Conservation (phyloP, 169 alveolate genomes). For the Eimeria zaria region DNA sequence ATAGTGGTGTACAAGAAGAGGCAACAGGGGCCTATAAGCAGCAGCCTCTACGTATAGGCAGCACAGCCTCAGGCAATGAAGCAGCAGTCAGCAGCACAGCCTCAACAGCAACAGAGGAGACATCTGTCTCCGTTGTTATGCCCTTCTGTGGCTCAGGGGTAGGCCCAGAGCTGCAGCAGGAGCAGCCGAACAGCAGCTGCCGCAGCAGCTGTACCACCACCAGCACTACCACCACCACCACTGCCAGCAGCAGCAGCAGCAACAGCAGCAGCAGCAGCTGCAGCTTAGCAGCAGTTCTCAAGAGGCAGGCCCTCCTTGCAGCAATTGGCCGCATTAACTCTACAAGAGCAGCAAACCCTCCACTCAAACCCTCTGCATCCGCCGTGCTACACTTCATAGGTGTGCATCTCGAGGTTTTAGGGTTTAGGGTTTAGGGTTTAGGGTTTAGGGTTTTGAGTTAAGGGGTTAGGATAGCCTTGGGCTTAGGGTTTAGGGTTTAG, state of each 20-base stretch:
- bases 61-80: not conserved
- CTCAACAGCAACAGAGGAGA: conserved; percentile 16
- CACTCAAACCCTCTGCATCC: not conserved
- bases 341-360: not conserved
- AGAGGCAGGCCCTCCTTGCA: conserved; percentile 23
- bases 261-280: not conserved
- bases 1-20: not conserved
- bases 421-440: not conserved
- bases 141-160: not conserved
- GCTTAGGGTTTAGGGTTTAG: conserved; percentile 11
- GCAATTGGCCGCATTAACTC: conserved; percentile 28
- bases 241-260: not conserved
- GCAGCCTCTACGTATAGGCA: too few species aligned
- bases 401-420: not conserved
- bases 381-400: conserved; percentile 39
- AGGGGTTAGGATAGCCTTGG: not conserved
- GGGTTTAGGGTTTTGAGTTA: not conserved
- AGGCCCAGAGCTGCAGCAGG: not conserved
- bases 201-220: not conserved
- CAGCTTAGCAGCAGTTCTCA: conserved; percentile 21
- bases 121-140: not conserved
- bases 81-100: not conserved
- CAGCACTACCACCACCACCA: too few species aligned
- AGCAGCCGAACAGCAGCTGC: not conserved
- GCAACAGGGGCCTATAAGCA: not conserved